Conservation (phyloP, 208 protist genomes). For the Leishmania gerbilli region DNA sequence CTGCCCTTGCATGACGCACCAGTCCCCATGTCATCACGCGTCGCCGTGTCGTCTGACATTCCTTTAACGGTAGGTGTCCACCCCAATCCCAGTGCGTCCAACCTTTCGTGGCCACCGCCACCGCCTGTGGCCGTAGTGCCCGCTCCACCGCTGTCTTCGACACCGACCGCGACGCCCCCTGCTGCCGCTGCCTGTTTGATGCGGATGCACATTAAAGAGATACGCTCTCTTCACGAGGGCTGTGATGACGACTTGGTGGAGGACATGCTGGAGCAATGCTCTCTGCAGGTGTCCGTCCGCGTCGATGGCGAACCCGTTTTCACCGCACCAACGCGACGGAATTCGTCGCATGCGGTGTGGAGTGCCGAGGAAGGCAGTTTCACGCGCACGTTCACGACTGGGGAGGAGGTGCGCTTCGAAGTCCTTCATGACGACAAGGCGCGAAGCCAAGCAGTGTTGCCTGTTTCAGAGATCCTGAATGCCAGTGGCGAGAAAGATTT, state of each 20-base stretch:
- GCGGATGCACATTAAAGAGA: constrained; percentile 40
- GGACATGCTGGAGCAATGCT: constrained; percentile 32
- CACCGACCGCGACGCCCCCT: not conserved
- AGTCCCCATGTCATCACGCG: not conserved
- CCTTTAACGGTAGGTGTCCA: not conserved
- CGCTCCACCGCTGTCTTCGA: not conserved
- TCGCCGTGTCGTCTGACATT: not conserved
- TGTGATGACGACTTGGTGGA: constrained; percentile 38
- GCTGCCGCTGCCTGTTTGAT: not conserved
- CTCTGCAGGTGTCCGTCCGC: constrained; percentile 59
- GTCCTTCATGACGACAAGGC: constrained; percentile 42
- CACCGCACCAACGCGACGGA: constrained; percentile 35
- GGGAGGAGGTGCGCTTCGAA: constrained; percentile 50
- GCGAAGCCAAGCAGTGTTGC: constrained; percentile 12
- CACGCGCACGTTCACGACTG: constrained; percentile 18
- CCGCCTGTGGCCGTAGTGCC: constrained; percentile 7
- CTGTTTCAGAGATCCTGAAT: constrained; percentile 27
- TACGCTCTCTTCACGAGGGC: constrained; percentile 33
- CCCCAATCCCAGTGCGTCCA: not conserved
- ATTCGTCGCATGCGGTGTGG: constrained; percentile 49
- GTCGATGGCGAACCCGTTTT: constrained; percentile 44
- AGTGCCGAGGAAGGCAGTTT: constrained; percentile 32
- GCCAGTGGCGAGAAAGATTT: constrained; percentile 12
- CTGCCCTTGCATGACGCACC: not conserved
- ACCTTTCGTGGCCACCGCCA: not conserved